Base-by-base conservation (phyloP, 306 rosid species). In the Ammopiptanthus mongolicus region DNA sequence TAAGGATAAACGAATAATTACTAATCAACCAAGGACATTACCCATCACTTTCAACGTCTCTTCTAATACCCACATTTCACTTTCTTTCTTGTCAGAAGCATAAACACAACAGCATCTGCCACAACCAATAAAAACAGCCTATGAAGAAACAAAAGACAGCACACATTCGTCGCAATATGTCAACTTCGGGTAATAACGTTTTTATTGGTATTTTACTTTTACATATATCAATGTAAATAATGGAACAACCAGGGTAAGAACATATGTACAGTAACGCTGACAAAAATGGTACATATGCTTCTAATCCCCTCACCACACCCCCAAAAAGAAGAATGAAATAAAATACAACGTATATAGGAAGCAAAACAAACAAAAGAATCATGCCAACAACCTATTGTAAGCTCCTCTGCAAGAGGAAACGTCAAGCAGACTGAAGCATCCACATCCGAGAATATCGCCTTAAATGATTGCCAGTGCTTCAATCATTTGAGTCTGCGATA, bases 131-230 rank as follows among this genome's bases (percentile, higher is more conserved):
- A 28, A 67, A 41, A 29, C 21, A 37, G 6, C 3, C 6, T 31
- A 37, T 17, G 6, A 10, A 50, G 56, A 50, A 78, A 61, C 51
- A 59, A 29, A 47, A 13, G 17, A 3, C 19, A 19, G n/a, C 12
- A 57, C 33, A 55, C 15, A 72, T 58, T 19, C 19, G 25, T 4
- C 17, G 21, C 44, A 65, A 10, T 8, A 11, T 23, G 53, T 33
- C 56, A 69, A 52, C 72, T 25, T 61, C 1, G 8, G 5, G 25
- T 48, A 69, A 52, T 31, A 39, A 37, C 19, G 11, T 44, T 70
- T 29, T 28, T 80, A 64, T 80, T 76, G 74, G 46, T 46, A 79
- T 76, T 72, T 84, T 70, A 41, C 76, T n/a, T 69, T 62, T 25
- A 76, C 84, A 73, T 41, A 5, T 64, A 63, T 47, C 19, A 68